Evolutionary conservation across 73 alveolate genomes (phyloP).

Genomic region (Diophrys sp.): DNA sequence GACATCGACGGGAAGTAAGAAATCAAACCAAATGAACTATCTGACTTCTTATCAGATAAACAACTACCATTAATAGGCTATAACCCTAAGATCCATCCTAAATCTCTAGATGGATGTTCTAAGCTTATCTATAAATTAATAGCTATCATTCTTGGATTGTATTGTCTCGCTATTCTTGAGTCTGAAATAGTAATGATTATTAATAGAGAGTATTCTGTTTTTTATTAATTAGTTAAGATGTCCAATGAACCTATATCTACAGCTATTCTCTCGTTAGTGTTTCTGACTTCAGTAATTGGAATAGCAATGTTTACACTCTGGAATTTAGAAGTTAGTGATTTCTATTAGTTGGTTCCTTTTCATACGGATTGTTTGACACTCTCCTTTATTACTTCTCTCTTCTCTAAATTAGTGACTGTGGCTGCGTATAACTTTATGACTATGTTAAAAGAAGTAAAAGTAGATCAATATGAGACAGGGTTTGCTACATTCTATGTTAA

Average conservation of each 20-base stretch:
- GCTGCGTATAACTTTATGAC: conserved; percentile 47
- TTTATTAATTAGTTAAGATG: background rate
- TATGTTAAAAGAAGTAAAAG: conserved; percentile 9
- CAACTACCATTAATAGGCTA: background rate
- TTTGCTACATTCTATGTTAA: conserved; percentile 37
- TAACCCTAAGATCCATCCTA: background rate
- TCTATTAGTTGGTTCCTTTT: conserved; percentile 32
- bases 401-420: conserved; percentile 43
- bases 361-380: conserved; percentile 56
- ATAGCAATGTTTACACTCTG: conserved; percentile 29
- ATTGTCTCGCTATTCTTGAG: background rate
- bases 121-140: background rate
- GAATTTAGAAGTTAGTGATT: conserved; percentile 34
- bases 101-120: background rate
- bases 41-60: background rate
- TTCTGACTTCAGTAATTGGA: background rate
- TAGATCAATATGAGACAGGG: conserved; percentile 16
- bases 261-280: background rate
- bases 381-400: conserved; percentile 26
- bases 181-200: conserved; percentile 2
- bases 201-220: background rate
- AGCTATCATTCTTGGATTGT: background rate
- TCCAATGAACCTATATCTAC: background rate
- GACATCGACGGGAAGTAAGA: background rate
- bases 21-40: background rate